phyloP scores from a whole-genome alignment of 2,329 filamentous ascomycete species.

The Paecilomyces niveus region DNA sequence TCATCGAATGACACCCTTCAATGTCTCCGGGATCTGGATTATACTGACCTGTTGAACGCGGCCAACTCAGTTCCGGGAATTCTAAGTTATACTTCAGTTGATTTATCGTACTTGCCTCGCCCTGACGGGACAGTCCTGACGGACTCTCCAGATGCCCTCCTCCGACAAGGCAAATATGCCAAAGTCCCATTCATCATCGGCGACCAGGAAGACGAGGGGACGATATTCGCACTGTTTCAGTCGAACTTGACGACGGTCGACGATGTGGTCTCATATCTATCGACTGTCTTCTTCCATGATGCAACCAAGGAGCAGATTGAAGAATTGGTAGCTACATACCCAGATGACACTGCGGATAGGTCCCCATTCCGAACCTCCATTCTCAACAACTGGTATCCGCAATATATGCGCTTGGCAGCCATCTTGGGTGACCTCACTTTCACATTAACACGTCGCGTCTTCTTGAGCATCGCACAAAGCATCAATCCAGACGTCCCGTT shows the following conservation, averaged over 20 bases:
- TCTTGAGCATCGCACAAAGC: conserved; percentile 54
- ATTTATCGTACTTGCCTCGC: conserved; percentile 57
- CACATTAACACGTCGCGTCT: conserved; percentile 61
- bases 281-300: conserved; percentile 55
- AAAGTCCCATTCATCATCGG: conserved; percentile 61
- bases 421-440: conserved; percentile 69
- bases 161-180: conserved; percentile 47
- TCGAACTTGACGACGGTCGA: conserved; percentile 57
- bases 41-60: conserved; percentile 50
- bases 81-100: conserved; percentile 60
- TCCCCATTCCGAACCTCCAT: conserved; percentile 64
- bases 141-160: conserved; percentile 55
- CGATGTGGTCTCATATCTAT: conserved; percentile 57
- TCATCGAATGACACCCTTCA: conserved; percentile 35
- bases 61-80: conserved; percentile 64
- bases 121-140: conserved; percentile 31
- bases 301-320: conserved; percentile 44
- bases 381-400: conserved; percentile 66
- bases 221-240: conserved; percentile 65
- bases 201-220: conserved; percentile 75
- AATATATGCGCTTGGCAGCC: conserved; percentile 70
- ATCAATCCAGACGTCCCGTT: conserved; percentile 48
- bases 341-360: conserved; percentile 49
- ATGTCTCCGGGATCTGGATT: conserved; percentile 42
- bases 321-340: conserved; percentile 57